A percentile compares a stretch with the other conserved stretches of the same genome.
Conservation (phyloP, 169 alveolate species). For the Plasmodium sp. region DNA sequence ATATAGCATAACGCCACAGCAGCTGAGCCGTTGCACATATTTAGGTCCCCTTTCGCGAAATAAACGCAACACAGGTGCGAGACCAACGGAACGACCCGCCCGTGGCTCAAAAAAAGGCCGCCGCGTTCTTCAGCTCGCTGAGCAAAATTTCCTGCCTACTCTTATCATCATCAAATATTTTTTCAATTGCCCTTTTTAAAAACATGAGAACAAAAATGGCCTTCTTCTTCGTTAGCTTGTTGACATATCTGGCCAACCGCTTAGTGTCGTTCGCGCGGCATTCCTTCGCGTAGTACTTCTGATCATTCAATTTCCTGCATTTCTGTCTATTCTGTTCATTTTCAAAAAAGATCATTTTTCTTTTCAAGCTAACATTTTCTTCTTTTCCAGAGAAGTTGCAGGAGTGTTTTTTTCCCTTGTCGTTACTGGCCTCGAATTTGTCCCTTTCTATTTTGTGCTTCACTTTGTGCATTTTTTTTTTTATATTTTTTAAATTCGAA, state of each 20-base stretch:
- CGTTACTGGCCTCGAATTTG: neutral
- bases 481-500: slow-evolving; percentile 54
- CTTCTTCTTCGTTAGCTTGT: slow-evolving; percentile 67
- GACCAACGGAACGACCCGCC: neutral
- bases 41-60: neutral
- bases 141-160: slow-evolving; percentile 23
- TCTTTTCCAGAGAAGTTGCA: neutral
- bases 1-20: neutral
- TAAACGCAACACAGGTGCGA: neutral
- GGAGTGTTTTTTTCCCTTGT: neutral
- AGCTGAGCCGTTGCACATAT: neutral
- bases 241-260: slow-evolving; percentile 43
- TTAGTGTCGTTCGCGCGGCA: slow-evolving; percentile 11
- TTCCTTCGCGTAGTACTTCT: neutral
- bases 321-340: slow-evolving; percentile 55
- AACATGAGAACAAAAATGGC: slow-evolving; percentile 29
- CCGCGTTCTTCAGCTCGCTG: neutral
- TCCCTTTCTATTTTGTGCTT: neutral
- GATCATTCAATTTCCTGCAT: slow-evolving; percentile 58
- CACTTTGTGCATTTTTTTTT: neutral
- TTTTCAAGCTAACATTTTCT: neutral
- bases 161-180: slow-evolving; percentile 52
- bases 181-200: slow-evolving; percentile 55
- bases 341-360: slow-evolving; percentile 59
- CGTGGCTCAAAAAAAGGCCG: slow-evolving; percentile 5